Conservation (phyloP, 2,329 filamentous ascomycete species). For the Verticillium zaregamsianum region DNA sequence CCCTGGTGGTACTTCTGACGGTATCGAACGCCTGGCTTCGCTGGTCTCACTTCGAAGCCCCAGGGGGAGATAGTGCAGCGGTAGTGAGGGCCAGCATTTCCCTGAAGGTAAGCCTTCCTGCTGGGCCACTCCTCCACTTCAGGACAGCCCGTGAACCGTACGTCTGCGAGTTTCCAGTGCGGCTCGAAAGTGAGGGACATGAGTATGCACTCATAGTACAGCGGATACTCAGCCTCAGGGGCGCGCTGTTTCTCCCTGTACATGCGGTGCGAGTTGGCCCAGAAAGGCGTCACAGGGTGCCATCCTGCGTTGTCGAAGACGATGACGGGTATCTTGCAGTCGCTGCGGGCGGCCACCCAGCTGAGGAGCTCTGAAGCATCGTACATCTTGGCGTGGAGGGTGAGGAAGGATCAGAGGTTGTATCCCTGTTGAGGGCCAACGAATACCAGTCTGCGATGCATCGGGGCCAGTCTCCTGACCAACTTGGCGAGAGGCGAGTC, state of each 20-base stretch:
- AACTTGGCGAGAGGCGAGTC: background rate
- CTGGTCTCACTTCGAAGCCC: background rate
- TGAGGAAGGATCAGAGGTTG: background rate
- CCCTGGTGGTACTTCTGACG: background rate
- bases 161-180: background rate
- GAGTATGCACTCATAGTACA: background rate
- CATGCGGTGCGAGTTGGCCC: background rate
- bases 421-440: background rate
- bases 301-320: background rate
- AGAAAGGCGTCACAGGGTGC: background rate
- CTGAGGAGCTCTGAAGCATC: background rate
- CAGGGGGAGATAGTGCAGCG: background rate
- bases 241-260: no score
- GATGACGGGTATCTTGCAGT: background rate
- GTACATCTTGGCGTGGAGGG: background rate
- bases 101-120: background rate
- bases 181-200: background rate
- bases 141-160: background rate
- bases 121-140: background rate
- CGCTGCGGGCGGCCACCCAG: no score
- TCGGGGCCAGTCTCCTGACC: background rate
- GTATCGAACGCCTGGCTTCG: no score
- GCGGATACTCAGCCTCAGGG: no score
- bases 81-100: background rate
- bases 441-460: background rate